Percentiles rank a stretch among this genome's conserved stretches.
Conservation (phyloP, 768 basidiomycete genomes). For the Boletellus emodensis region DNA sequence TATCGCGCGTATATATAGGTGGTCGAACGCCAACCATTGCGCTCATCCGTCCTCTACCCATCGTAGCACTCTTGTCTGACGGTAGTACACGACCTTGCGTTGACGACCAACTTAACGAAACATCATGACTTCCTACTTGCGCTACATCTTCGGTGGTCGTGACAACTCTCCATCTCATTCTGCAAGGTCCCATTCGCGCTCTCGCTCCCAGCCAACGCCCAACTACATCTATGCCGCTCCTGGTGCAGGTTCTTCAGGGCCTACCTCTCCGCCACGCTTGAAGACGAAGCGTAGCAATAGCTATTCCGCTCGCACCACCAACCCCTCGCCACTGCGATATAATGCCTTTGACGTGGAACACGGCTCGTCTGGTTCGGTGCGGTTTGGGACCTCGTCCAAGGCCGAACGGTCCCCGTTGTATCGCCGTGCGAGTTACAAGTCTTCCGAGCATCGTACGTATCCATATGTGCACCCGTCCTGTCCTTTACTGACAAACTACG, state of each 20-base stretch:
- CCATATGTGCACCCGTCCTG: background rate
- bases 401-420: conserved; percentile 36
- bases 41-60: conserved; percentile 10
- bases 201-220: conserved; percentile 37
- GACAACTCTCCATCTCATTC: conserved; percentile 24
- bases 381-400: conserved; percentile 29
- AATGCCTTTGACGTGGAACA: conserved; percentile 32
- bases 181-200: conserved; percentile 42
- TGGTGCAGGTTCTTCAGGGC: conserved; percentile 23
- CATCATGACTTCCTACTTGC: conserved; percentile 49
- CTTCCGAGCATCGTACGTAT: conserved; percentile 44
- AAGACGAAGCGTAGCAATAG: conserved; percentile 40
- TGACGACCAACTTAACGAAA: conserved; percentile 17
- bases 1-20: conserved; percentile 29
- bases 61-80: conserved; percentile 5
- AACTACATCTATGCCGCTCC: conserved; percentile 41
- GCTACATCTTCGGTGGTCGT: conserved; percentile 42
- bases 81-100: conserved; percentile 14
- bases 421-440: conserved; percentile 42
- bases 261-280: conserved; percentile 36
- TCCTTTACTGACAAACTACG: background rate
- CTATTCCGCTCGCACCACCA: conserved; percentile 33
- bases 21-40: background rate
- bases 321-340: conserved; percentile 41
- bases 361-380: conserved; percentile 30